phyloP scores from a whole-genome alignment of 805 yeast species.

The Lachancea mirantina region DNA sequence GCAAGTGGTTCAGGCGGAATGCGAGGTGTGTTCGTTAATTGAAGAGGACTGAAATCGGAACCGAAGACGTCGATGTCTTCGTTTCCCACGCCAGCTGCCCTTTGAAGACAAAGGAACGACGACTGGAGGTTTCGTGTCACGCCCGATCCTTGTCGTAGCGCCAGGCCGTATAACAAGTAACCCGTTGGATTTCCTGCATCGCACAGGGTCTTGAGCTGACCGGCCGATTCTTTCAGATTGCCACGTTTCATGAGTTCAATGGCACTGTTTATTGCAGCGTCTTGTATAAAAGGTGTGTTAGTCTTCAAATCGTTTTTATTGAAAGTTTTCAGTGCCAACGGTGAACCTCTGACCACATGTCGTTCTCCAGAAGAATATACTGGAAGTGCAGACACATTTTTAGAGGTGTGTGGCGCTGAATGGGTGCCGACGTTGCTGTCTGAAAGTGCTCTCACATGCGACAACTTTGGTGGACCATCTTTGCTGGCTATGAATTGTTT shows the following conservation, averaged over 20 bases:
- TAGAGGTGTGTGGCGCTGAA: too few relatives aligned
- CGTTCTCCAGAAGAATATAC: too few relatives aligned
- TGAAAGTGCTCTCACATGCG: too few relatives aligned
- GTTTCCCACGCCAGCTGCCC: slow-evolving; percentile 38
- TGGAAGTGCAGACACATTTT: too few relatives aligned
- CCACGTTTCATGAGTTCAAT: slow-evolving; percentile 48
- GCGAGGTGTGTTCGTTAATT: slow-evolving; percentile 30
- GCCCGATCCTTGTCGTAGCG: slow-evolving; percentile 64
- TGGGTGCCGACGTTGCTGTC: too few relatives aligned
- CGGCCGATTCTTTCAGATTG: slow-evolving; percentile 59
- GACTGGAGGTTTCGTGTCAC: slow-evolving; percentile 47
- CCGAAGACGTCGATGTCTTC: slow-evolving; percentile 19
- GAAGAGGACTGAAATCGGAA: slow-evolving; percentile 31
- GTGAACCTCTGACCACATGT: too few relatives aligned
- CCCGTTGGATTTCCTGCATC: slow-evolving; percentile 56
- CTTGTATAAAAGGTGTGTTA: too few relatives aligned
- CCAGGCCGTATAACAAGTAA: slow-evolving; percentile 60
- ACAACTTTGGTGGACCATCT: too few relatives aligned
- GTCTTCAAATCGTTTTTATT: too few relatives aligned
- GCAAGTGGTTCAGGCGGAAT: slow-evolving; percentile 39
- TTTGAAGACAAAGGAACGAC: slow-evolving; percentile 54
- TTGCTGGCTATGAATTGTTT: too few relatives aligned
- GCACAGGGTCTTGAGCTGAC: slow-evolving; percentile 60
- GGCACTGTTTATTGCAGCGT: slow-evolving; percentile 27
- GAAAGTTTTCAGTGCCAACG: too few relatives aligned